These are phyloP conservation scores for Blastobotrys proliferans DNA, from an alignment of 1,139 yeast genomes.

Conservation along the genomic window DNA sequence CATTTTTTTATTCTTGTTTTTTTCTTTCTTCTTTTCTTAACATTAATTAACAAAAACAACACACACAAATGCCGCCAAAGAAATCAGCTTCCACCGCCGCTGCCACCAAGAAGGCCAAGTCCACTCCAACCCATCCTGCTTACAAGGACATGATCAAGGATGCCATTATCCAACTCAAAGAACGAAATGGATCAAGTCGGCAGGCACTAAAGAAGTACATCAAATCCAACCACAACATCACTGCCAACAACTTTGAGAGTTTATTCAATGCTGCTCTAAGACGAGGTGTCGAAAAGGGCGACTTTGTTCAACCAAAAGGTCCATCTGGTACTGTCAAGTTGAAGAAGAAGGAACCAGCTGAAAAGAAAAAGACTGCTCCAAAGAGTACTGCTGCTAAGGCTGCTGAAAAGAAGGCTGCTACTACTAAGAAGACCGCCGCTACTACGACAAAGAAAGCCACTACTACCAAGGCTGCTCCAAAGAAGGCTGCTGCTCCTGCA, in stretches of 20 bases:
- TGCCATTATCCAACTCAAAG: constrained; percentile 65
- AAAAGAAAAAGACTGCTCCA: constrained; percentile 27
- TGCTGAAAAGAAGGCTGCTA: constrained; percentile 23
- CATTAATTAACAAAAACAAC: constrained; percentile 1
- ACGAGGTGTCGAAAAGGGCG: constrained; percentile 76
- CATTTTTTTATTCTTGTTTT: background rate
- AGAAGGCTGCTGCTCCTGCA: constrained; percentile 28
- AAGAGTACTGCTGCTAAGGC: constrained; percentile 24
- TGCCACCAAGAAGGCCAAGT: constrained; percentile 26
- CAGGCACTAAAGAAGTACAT: constrained; percentile 74
- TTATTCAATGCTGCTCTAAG: constrained; percentile 75
- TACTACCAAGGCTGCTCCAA: constrained; percentile 26
- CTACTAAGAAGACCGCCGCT: constrained; percentile 27
- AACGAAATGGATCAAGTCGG: constrained; percentile 79
- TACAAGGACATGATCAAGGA: constrained; percentile 63
- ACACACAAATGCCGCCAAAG: constrained; percentile 10
- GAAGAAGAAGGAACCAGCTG: constrained; percentile 41
- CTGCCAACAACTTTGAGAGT: constrained; percentile 64
- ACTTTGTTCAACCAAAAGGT: constrained; percentile 86
- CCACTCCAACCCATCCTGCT: constrained; percentile 38
- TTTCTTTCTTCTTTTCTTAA: constrained; percentile 6
- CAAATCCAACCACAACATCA: constrained; percentile 55
- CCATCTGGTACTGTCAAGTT: constrained; percentile 71
- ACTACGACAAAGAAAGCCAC: constrained; percentile 25
- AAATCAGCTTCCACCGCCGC: constrained; percentile 19